Evolutionary conservation across 768 basidiomycete species (phyloP).

Genomic region (Mycena olivaceomarginata): DNA sequence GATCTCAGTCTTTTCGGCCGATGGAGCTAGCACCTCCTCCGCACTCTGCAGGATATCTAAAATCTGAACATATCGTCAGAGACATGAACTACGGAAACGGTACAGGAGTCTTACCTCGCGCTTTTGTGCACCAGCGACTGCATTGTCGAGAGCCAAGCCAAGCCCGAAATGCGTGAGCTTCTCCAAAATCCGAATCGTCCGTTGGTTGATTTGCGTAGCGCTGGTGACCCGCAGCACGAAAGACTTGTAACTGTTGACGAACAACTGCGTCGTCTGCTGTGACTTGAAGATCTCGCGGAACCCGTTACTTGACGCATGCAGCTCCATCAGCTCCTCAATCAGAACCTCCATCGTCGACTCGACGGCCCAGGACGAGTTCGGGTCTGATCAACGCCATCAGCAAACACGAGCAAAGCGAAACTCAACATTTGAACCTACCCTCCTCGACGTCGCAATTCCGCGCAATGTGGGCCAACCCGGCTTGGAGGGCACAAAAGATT

Average conservation of each 20-base stretch:
- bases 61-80: constrained; percentile 62
- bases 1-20: constrained; percentile 67
- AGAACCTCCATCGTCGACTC: constrained; percentile 74
- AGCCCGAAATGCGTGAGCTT: constrained; percentile 84
- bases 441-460: constrained; percentile 55
- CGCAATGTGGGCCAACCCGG: constrained; percentile 67
- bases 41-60: constrained; percentile 75
- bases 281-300: constrained; percentile 87
- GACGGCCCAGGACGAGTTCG: constrained; percentile 43
- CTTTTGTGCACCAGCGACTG: constrained; percentile 79
- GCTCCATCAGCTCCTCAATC: constrained; percentile 80
- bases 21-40: constrained; percentile 71
- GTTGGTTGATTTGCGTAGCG: constrained; percentile 61
- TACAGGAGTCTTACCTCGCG: constrained; percentile 71
- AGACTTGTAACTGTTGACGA: constrained; percentile 77
- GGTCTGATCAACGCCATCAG: constrained; percentile 44
- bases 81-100: not conserved
- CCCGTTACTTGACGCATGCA: constrained; percentile 77
- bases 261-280: constrained; percentile 79
- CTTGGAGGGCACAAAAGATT: constrained; percentile 81
- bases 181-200: constrained; percentile 75
- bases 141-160: constrained; percentile 79
- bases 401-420: constrained; percentile 21
- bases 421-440: constrained; percentile 47
- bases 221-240: constrained; percentile 68